phyloP scores from a whole-genome alignment of 2,329 filamentous ascomycete genomes.

The Dryadomyces quercus-mongolicae region DNA sequence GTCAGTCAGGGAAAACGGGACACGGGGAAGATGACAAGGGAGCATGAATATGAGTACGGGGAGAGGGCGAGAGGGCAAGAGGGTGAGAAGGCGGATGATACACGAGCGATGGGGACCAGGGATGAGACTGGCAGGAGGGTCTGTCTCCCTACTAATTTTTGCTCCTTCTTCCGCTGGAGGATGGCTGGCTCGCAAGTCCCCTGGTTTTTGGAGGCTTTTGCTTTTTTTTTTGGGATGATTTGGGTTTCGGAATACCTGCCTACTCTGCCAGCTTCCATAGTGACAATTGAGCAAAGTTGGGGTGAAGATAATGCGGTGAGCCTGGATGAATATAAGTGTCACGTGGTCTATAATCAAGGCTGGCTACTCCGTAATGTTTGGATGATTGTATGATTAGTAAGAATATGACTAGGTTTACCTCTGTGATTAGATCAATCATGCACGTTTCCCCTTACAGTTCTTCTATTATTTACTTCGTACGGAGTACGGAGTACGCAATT shows the following conservation, averaged over 20 bases:
- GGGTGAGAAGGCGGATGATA: not conserved
- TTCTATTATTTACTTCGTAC: too few species aligned
- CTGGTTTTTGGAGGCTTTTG: not conserved
- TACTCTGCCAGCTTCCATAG: constrained; percentile 11
- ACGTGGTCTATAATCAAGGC: too few species aligned
- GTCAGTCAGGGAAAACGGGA: constrained; percentile 4
- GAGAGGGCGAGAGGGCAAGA: not conserved
- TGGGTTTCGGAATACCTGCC: constrained; percentile 4
- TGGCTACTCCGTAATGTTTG: too few species aligned
- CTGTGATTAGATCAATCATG: too few species aligned
- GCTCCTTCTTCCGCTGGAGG: not conserved
- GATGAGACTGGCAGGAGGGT: not conserved
- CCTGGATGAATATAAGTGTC: not conserved
- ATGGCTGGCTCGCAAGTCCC: not conserved
- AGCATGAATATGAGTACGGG: too few species aligned
- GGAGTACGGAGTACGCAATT: too few species aligned
- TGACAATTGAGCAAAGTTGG: constrained; percentile 14
- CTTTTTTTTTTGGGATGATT: not conserved
- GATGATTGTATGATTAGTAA: too few species aligned
- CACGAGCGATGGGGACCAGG: not conserved
- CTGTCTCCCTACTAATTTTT: not conserved
- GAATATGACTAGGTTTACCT: too few species aligned
- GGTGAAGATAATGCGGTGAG: not conserved
- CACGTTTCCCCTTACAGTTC: too few species aligned
- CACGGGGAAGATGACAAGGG: not conserved